Percentiles rank a stretch among this genome's conserved stretches.
Evolutionary conservation across 2,329 filamentous ascomycete species (phyloP).

Genomic region (Elsinoe batatas): DNA sequence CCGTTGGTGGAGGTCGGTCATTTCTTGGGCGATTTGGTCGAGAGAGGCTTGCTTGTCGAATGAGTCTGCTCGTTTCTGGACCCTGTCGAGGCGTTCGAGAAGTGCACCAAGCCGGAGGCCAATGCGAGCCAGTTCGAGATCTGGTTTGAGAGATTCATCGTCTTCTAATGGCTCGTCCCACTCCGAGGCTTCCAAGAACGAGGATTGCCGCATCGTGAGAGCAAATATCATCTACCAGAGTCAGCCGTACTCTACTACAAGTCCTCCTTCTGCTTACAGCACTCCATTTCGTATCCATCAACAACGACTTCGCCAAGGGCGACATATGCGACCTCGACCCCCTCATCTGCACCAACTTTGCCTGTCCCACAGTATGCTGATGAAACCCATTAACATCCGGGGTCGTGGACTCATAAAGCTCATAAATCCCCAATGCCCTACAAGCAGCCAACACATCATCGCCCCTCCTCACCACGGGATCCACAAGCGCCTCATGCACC

Average conservation of each 20-base stretch:
- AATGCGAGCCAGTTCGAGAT: neutral
- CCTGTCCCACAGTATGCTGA: neutral
- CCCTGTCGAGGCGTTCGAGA: neutral
- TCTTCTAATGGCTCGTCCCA: conserved; percentile 1
- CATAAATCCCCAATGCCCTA: neutral
- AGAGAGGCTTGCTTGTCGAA: neutral
- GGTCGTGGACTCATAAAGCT: conserved; percentile 3
- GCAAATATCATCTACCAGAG: conserved; percentile 1
- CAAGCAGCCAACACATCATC: neutral
- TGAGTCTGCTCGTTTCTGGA: neutral
- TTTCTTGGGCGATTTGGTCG: neutral
- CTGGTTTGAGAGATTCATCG: neutral
- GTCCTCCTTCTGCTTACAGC: neutral
- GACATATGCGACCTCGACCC: neutral
- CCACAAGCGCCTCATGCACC: neutral
- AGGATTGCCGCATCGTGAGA: conserved; percentile 1
- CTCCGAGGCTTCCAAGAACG: neutral
- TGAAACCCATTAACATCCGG: conserved; percentile 4
- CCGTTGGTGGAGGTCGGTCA: neutral
- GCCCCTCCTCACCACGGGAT: neutral
- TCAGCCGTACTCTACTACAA: neutral
- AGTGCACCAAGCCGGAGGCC: neutral
- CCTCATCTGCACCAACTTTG: neutral
- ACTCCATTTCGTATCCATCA: conserved; percentile 1
- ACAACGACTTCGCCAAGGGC: neutral